Evolutionary conservation across 306 rosid genomes (phyloP).

Genomic region (Medicago ruthenica): DNA sequence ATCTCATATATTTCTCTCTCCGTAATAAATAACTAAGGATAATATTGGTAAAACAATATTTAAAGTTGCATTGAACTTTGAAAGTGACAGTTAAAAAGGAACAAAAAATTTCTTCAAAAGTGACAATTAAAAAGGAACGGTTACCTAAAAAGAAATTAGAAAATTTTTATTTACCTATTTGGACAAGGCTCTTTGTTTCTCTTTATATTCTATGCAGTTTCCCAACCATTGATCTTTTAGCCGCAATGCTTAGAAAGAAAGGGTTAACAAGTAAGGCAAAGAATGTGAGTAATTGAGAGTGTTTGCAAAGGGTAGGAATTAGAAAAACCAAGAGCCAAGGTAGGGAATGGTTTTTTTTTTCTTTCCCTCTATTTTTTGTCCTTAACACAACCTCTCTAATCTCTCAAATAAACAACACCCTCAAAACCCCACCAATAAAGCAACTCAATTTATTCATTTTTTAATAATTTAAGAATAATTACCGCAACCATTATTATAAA

Average conservation of each 20-base stretch:
- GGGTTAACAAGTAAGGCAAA: conserved; percentile 59
- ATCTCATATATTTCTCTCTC: too few species aligned
- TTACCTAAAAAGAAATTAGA: conserved; percentile 22
- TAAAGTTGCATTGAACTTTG: too few species aligned
- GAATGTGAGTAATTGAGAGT: conserved; percentile 59
- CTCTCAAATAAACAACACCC: conserved; percentile 26
- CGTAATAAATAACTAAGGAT: too few species aligned
- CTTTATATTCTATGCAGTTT: neutral
- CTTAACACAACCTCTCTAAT: neutral
- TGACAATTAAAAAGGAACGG: too few species aligned
- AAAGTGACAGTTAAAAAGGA: too few species aligned
- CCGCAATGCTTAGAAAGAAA: conserved; percentile 50
- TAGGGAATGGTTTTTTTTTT: conserved; percentile 18
- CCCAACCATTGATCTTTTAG: conserved; percentile 2
- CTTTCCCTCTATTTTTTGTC: neutral
- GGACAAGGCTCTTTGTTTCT: conserved; percentile 40
- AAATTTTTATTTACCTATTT: conserved; percentile 26
- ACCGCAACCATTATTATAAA: conserved; percentile 1
- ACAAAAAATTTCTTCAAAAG: too few species aligned
- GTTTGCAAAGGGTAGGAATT: conserved; percentile 33
- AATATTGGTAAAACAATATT: too few species aligned
- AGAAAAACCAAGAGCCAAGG: conserved; percentile 16
- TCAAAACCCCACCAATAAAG: conserved; percentile 51
- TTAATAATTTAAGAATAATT: conserved; percentile 31
- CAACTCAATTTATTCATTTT: neutral